phyloP scores from a whole-genome alignment of 768 basidiomycete genomes.

The Lentinula lateritia region DNA sequence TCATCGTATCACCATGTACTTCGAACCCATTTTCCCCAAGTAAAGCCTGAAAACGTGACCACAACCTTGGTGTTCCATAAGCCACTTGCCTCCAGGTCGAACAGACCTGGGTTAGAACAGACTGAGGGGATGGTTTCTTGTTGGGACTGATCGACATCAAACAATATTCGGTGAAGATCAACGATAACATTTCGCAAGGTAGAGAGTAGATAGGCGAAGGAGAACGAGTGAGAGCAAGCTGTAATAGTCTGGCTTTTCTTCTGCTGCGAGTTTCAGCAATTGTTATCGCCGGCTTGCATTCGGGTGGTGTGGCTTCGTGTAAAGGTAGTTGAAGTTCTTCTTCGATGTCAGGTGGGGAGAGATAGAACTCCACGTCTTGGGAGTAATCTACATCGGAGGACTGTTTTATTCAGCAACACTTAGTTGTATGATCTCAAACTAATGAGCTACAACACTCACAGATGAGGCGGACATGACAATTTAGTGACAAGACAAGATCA shows the following conservation, averaged over 20 bases:
- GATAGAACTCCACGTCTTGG: not conserved
- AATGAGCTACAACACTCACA: not conserved
- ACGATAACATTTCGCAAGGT: not conserved
- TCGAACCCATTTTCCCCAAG: not conserved
- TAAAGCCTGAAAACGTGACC: not conserved
- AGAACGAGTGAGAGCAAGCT: not conserved
- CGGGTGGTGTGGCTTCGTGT: not conserved
- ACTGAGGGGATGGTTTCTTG: not conserved
- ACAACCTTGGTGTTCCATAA: not conserved
- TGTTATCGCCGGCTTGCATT: not conserved
- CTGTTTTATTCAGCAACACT: not conserved
- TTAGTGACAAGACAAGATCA: not conserved
- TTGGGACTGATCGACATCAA: not conserved
- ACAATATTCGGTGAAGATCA: not conserved
- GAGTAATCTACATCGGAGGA: not conserved
- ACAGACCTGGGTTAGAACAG: not conserved
- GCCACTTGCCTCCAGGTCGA: not conserved
- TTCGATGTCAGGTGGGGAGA: not conserved
- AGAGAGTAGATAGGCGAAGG: not conserved
- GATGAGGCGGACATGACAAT: not conserved
- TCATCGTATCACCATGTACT: not conserved
- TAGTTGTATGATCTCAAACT: not conserved
- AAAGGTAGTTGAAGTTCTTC: not conserved
- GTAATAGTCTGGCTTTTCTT: not conserved
- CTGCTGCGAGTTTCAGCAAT: not conserved